Evolutionary conservation across 2,329 filamentous ascomycete genomes (phyloP).

Genomic region (Apiospora pterosperma): DNA sequence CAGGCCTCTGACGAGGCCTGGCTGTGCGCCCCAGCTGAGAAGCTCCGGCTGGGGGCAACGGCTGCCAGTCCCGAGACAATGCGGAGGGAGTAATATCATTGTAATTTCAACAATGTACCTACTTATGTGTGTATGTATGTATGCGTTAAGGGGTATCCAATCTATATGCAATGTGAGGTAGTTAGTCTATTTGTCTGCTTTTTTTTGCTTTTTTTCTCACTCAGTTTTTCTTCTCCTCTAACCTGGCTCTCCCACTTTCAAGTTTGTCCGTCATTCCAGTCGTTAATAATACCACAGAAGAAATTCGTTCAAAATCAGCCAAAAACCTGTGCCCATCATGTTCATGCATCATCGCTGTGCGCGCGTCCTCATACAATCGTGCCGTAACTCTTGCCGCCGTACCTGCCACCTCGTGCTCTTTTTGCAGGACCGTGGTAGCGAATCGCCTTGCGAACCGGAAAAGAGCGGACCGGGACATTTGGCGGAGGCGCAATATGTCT

Average conservation of each 20-base stretch:
- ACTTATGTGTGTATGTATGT: too few species aligned
- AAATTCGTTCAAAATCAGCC: background rate
- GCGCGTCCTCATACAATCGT: background rate
- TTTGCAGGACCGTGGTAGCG: slow-evolving; percentile 3
- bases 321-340: background rate
- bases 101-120: background rate
- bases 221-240: background rate
- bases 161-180: background rate
- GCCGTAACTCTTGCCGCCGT: slow-evolving; percentile 2
- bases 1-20: background rate
- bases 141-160: slow-evolving; percentile 1
- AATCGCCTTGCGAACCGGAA: background rate
- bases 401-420: background rate
- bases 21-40: background rate
- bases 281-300: background rate
- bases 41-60: too few species aligned
- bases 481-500: background rate
- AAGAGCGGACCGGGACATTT: background rate
- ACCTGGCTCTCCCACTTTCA: background rate
- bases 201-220: background rate
- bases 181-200: background rate
- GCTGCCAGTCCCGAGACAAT: too few species aligned
- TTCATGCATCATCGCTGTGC: background rate
- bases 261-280: background rate
- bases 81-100: background rate